Percentiles rank a stretch among this genome's conserved stretches.
Evolutionary conservation across 1,284 basidiomycete genomes (phyloP).

Genomic region (Pisolithus thermaeus): DNA sequence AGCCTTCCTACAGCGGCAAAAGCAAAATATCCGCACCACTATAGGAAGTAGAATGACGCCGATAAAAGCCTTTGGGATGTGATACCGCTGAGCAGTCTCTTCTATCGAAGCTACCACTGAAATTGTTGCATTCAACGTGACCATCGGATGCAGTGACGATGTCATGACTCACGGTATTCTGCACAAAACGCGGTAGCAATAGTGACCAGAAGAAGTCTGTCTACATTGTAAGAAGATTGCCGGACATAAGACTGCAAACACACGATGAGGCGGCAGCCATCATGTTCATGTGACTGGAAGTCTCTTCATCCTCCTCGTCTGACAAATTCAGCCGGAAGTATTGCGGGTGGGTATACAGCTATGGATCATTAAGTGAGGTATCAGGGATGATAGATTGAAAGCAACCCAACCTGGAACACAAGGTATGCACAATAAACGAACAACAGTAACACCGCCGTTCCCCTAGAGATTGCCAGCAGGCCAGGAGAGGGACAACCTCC

Average conservation of each 20-base stretch:
- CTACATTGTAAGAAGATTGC: not conserved
- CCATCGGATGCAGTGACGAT: not conserved
- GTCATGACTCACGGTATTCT: constrained; percentile 53
- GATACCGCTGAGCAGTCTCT: constrained; percentile 75
- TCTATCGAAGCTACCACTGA: constrained; percentile 86
- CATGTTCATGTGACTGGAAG: constrained; percentile 63
- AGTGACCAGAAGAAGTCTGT: constrained; percentile 61
- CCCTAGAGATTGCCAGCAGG: constrained; percentile 75
- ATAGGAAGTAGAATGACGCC: constrained; percentile 71
- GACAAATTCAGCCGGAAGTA: not conserved
- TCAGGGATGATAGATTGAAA: not conserved
- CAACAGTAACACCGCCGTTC: constrained; percentile 79
- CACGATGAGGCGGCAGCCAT: constrained; percentile 56
- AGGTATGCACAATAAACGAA: constrained; percentile 80
- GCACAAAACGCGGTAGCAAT: constrained; percentile 84
- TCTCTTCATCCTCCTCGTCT: constrained; percentile 31
- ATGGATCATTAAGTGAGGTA: not conserved
- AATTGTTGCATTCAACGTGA: not conserved
- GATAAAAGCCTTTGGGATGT: constrained; percentile 80
- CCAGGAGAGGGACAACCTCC: constrained; percentile 35
- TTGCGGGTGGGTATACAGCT: constrained; percentile 2
- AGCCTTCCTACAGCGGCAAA: not conserved
- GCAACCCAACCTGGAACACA: constrained; percentile 57
- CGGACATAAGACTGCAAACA: constrained; percentile 17
- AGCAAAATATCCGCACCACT: constrained; percentile 42